Evolutionary conservation across 2,329 filamentous ascomycete genomes (phyloP).

Genomic region (Huntiella abstrusa): DNA sequence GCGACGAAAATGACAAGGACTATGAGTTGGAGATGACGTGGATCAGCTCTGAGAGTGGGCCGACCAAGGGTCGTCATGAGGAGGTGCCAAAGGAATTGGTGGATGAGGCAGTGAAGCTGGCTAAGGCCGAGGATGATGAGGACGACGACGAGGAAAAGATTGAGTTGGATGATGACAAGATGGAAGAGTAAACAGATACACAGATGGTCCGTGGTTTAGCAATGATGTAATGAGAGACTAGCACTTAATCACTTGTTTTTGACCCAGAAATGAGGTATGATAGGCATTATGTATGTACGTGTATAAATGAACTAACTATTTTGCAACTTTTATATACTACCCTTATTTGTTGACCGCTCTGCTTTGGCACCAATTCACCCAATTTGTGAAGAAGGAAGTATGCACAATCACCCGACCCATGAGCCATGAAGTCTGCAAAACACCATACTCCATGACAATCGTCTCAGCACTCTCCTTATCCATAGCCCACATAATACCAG

Average conservation of each 20-base stretch:
- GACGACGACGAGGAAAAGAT: constrained; percentile 32
- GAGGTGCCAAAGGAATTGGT: constrained; percentile 81
- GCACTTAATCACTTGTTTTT: no score
- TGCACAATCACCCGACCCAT: constrained; percentile 40
- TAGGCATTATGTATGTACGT: no score
- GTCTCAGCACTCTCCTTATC: constrained; percentile 33
- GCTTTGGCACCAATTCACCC: constrained; percentile 53
- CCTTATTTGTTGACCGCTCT: constrained; percentile 17
- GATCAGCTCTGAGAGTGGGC: constrained; percentile 70
- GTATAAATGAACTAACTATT: no score
- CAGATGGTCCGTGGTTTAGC: no score
- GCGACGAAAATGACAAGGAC: constrained; percentile 99
- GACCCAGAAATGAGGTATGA: no score
- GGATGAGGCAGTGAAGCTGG: constrained; percentile 82
- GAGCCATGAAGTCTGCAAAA: constrained; percentile 39
- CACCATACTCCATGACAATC: constrained; percentile 44
- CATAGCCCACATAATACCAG: constrained; percentile 37
- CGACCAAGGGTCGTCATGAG: constrained; percentile 81
- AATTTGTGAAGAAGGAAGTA: constrained; percentile 49
- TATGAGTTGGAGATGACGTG: constrained; percentile 99
- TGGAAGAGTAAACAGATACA: constrained; percentile 52
- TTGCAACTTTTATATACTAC: not conserved
- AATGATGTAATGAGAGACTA: no score
- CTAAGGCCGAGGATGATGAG: constrained; percentile 67
- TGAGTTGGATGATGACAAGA: constrained; percentile 52